A percentile compares a stretch with the other conserved stretches of the same genome.
phyloP scores from a whole-genome alignment of 2,329 filamentous ascomycete genomes.

The Penicillium sp. region DNA sequence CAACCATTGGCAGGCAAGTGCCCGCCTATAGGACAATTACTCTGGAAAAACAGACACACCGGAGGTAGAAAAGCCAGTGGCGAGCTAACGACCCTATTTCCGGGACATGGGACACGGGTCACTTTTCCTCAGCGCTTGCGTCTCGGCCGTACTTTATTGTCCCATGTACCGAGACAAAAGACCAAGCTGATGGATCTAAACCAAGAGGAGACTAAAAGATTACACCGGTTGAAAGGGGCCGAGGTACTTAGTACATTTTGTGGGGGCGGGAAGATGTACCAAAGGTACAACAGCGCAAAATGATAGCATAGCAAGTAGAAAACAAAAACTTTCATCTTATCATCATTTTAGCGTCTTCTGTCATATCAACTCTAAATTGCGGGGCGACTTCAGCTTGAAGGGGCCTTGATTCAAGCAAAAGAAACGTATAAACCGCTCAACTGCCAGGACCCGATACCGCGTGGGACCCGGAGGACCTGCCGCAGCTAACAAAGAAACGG shows the following conservation, averaged over 20 bases:
- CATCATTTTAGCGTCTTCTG: constrained; percentile 24
- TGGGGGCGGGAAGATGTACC: not conserved
- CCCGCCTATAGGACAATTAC: not conserved
- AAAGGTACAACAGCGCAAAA: not conserved
- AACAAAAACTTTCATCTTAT: constrained; percentile 18
- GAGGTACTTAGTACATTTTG: not conserved
- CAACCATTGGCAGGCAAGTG: not conserved
- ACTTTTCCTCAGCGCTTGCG: not conserved
- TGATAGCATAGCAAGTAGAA: not conserved
- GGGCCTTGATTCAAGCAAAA: not conserved
- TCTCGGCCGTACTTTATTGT: not conserved
- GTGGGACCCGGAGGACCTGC: not conserved
- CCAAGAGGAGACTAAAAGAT: not conserved
- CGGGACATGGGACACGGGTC: not conserved
- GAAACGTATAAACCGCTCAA: constrained; percentile 6
- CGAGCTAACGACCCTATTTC: not conserved
- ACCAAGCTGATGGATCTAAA: not conserved
- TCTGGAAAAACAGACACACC: not conserved
- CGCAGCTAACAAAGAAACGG: constrained; percentile 17
- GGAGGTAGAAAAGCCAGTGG: not conserved
- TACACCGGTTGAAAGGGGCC: not conserved
- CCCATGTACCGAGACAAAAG: not conserved
- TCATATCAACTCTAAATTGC: constrained; percentile 26
- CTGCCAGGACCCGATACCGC: constrained; percentile 10
- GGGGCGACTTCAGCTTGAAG: constrained; percentile 7